Percentiles rank a stretch among this genome's conserved stretches.
phyloP scores from a whole-genome alignment of 805 yeast species.

The Metschnikowia arizonensis region DNA sequence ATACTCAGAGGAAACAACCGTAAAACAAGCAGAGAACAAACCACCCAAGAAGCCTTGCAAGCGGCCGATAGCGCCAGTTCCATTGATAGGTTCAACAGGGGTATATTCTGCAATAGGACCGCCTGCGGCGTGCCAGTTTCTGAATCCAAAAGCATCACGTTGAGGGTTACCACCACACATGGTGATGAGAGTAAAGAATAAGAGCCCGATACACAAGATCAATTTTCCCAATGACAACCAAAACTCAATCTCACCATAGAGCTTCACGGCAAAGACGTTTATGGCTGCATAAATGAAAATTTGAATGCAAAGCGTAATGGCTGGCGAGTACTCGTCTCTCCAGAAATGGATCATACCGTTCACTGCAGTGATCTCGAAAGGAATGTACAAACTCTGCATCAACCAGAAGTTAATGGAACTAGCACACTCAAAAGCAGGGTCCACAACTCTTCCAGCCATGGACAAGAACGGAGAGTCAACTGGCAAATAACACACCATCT shows the following conservation, averaged over 20 bases:
- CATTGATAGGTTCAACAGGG: constrained; percentile 19
- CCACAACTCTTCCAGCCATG: constrained; percentile 37
- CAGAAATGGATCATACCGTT: constrained; percentile 54
- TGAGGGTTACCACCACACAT: constrained; percentile 88
- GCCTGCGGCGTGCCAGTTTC: constrained; percentile 36
- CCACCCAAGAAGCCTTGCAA: constrained; percentile 43
- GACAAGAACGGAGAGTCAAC: constrained; percentile 34
- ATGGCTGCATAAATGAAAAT: constrained; percentile 40
- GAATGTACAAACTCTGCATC: constrained; percentile 39
- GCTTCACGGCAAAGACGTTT: constrained; percentile 67
- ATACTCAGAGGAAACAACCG: constrained; percentile 43
- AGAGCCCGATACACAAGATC: constrained; percentile 65
- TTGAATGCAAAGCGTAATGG: constrained; percentile 42
- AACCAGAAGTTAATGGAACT: constrained; percentile 38
- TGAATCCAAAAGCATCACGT: constrained; percentile 50
- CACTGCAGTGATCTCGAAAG: constrained; percentile 28
- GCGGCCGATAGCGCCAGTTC: constrained; percentile 35
- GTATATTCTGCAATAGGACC: constrained; percentile 36
- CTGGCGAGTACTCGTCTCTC: constrained; percentile 47
- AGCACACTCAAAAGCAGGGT: constrained; percentile 34
- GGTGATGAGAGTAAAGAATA: constrained; percentile 69
- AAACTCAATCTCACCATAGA: constrained; percentile 81
- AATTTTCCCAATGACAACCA: constrained; percentile 64
- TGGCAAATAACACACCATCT: constrained; percentile 37
- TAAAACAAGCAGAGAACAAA: constrained; percentile 35